phyloP scores from a whole-genome alignment of 768 basidiomycete species.

The Trametes meyenii region DNA sequence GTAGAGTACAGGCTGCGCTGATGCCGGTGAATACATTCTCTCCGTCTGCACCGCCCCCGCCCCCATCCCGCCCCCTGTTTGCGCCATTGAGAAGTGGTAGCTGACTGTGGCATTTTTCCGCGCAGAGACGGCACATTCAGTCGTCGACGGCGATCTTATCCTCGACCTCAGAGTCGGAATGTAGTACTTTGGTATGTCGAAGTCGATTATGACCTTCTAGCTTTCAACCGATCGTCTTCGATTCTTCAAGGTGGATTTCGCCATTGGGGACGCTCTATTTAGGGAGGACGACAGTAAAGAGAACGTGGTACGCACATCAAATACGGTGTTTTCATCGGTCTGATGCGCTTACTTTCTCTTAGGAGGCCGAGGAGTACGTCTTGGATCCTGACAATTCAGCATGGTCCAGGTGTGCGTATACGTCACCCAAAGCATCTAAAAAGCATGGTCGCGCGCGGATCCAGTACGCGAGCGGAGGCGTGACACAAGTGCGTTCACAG shows the following conservation, averaged over 20 bases:
- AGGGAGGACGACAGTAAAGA: constrained; percentile 4
- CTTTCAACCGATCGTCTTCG: neutral
- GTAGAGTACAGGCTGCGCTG: constrained; percentile 25
- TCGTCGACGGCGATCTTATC: constrained; percentile 18
- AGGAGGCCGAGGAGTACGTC: constrained; percentile 14
- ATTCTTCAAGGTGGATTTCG: constrained; percentile 28
- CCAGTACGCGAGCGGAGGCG: neutral
- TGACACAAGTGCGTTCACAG: neutral
- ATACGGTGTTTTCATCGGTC: neutral
- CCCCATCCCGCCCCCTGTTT: constrained; percentile 2
- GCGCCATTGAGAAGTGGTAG: neutral
- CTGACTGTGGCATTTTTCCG: neutral
- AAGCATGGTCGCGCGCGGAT: neutral
- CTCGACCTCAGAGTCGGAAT: constrained; percentile 31
- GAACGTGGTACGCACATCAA: neutral
- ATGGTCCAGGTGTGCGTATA: constrained; percentile 16
- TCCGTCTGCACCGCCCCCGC: constrained; percentile 12
- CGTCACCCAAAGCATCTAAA: neutral
- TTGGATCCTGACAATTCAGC: constrained; percentile 24
- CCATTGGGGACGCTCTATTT: constrained; percentile 15
- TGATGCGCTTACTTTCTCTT: neutral
- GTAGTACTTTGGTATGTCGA: constrained; percentile 33
- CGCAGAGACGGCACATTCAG: constrained; percentile 20
- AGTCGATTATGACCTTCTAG: too few relatives aligned
- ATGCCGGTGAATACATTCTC: constrained; percentile 27